Percentiles rank a stretch among this genome's conserved stretches.
Conservation (phyloP, 2,329 filamentous ascomycete genomes). For the Neofusicoccum parvum region DNA sequence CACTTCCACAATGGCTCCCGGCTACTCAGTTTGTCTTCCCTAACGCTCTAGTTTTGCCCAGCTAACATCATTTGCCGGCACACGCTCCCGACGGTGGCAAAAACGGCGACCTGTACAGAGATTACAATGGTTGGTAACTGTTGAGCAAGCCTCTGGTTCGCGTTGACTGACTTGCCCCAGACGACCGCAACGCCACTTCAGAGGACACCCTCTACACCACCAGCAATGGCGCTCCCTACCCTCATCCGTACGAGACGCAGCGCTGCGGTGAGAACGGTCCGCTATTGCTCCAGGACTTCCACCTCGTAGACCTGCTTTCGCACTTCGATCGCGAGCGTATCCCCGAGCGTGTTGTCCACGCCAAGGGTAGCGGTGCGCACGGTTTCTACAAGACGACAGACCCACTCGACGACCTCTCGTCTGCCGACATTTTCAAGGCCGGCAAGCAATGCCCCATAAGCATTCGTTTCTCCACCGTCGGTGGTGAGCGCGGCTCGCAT, state of each 20-base stretch:
- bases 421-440: constrained; percentile 54
- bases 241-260: constrained; percentile 62
- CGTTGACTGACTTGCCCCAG: constrained; percentile 23
- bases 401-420: constrained; percentile 47
- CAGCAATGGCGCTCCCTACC: constrained; percentile 58
- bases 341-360: constrained; percentile 54
- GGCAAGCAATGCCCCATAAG: constrained; percentile 71
- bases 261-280: constrained; percentile 60
- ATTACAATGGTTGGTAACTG: constrained; percentile 35
- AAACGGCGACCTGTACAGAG: constrained; percentile 42
- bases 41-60: background rate
- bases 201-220: constrained; percentile 57
- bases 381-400: constrained; percentile 52
- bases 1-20: constrained; percentile 14
- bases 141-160: too few species aligned
- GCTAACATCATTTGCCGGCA: background rate
- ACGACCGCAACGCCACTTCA: constrained; percentile 47
- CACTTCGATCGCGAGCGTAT: constrained; percentile 56
- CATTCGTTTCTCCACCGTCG: constrained; percentile 74
- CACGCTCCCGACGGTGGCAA: constrained; percentile 32
- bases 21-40: constrained; percentile 2
- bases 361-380: constrained; percentile 53
- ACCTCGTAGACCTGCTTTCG: constrained; percentile 52
- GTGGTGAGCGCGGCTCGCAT: constrained; percentile 70
- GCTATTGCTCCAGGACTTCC: constrained; percentile 57